These are phyloP conservation scores for Annulohypoxylon bovei DNA, from an alignment of 495 filamentous ascomycete species.

Conservation along the genomic window DNA sequence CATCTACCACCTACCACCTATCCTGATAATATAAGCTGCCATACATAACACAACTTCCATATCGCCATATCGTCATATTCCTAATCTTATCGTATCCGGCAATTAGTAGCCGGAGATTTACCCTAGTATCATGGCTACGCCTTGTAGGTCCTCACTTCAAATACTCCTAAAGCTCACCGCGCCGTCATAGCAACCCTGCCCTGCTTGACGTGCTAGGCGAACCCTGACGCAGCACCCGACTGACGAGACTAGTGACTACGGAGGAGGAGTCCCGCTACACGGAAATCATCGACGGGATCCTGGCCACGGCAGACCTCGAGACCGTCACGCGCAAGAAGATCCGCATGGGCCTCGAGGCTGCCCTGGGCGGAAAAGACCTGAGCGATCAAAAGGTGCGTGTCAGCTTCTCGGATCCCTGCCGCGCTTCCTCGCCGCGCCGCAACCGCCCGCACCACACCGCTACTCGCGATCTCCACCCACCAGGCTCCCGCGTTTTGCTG, in stretches of 20 bases:
- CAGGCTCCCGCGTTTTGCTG: conserved; percentile 8
- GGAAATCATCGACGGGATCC: conserved; percentile 90
- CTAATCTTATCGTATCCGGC: conserved; percentile 1
- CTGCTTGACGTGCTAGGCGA: neutral
- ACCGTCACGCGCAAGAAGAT: conserved; percentile 94
- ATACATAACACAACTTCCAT: neutral
- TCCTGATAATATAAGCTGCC: neutral
- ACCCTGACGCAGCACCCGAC: neutral
- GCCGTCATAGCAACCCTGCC: neutral
- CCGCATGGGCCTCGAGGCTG: conserved; percentile 82
- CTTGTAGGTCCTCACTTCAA: conserved; percentile 23
- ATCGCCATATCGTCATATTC: neutral
- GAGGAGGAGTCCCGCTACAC: conserved; percentile 75
- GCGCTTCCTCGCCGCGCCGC: neutral
- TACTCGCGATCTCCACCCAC: neutral
- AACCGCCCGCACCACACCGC: neutral
- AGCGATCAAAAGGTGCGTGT: conserved; percentile 80
- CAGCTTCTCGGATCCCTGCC: neutral
- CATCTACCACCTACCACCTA: neutral
- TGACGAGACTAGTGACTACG: conserved; percentile 65
- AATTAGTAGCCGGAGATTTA: conserved; percentile 5
- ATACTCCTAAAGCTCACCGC: no score
- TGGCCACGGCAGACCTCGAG: conserved; percentile 81
- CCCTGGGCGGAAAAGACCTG: conserved; percentile 78
- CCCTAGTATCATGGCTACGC: conserved; percentile 25